A percentile compares a stretch with the other conserved stretches of the same genome.
These are phyloP conservation scores for Termitomyces sp. DNA, from an alignment of 768 basidiomycete species.

Conservation along the genomic window DNA sequence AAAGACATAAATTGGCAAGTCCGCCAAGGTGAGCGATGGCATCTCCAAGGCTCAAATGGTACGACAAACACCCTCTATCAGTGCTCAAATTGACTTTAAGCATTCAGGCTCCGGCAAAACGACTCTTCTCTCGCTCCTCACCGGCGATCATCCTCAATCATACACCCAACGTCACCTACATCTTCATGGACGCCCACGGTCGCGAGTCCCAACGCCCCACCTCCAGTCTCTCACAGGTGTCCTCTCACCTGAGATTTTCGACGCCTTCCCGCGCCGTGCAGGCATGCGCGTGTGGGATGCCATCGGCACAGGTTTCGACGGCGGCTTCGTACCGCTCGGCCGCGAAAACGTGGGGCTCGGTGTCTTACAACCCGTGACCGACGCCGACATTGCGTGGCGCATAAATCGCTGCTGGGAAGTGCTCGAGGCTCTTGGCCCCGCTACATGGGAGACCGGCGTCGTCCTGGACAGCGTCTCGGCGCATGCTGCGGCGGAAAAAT, in stretches of 20 bases:
- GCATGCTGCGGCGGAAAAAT: slow-evolving; percentile 25
- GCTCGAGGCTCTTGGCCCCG: slow-evolving; percentile 58
- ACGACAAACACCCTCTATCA: slow-evolving; percentile 6
- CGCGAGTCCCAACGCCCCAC: slow-evolving; percentile 58
- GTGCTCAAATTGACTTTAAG: not conserved
- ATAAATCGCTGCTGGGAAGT: slow-evolving; percentile 42
- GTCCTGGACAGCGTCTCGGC: not conserved
- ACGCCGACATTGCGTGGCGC: slow-evolving; percentile 30
- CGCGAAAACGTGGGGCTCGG: slow-evolving; percentile 40
- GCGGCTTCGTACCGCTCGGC: slow-evolving; percentile 60
- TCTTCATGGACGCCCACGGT: slow-evolving; percentile 47
- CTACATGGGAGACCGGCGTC: slow-evolving; percentile 32
- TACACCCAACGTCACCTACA: slow-evolving; percentile 58
- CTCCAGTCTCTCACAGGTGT: slow-evolving; percentile 69
- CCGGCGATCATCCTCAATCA: slow-evolving; percentile 94
- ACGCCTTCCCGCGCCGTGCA: slow-evolving; percentile 78
- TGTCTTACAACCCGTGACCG: slow-evolving; percentile 27
- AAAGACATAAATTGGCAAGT: slow-evolving; percentile 79
- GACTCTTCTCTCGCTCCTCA: slow-evolving; percentile 82
- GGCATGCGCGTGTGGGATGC: slow-evolving; percentile 71
- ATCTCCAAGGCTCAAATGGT: slow-evolving; percentile 88
- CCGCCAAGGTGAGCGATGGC: slow-evolving; percentile 79
- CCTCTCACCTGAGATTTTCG: slow-evolving; percentile 84
- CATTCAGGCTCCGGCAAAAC: slow-evolving; percentile 86
- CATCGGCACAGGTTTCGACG: slow-evolving; percentile 84